Evolutionary conservation across 2,329 filamentous ascomycete genomes (phyloP), one percentile per base, ranked within the genome.

Genomic region (Magnaporthales sp.): DNA sequence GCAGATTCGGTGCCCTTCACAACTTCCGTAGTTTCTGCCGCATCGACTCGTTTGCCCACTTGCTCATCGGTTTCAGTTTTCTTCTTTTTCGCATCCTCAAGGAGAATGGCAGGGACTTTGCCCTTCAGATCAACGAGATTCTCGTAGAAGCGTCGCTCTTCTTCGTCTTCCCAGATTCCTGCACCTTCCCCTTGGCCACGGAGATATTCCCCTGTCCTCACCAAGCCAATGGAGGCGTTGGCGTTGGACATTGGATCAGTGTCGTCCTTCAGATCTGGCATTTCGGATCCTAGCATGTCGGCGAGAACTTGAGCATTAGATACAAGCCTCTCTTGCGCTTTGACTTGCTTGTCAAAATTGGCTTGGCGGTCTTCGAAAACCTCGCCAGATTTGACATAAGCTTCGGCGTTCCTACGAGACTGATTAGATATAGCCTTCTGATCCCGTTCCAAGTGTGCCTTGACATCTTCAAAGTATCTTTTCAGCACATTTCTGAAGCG

Each of bases 111-210:
- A 0, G 95, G 96, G 2, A 99, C 95, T 72, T 97, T 96, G 71
- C 96, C 95, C 75, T 96, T 97, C 19, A 99, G 81, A 74, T 99
- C 95, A 13, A 96, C 91, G 11, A 99, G 78, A 70, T 97, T 98
- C 80, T 99, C 95, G 78, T 99, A 99, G 76, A 99, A 99, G 68
- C 95, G 91, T 68, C 95, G 89, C 78, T 99, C 94, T 66, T 99
- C 95, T 74, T 99, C 95, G 72, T 99, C 95, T 79, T 97, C 93
- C 95, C 95, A 99, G 69, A 99, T 98, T 0, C 95, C 95, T 27
- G 93, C 86, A 24, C 93, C 93, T 68, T 98, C 94, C 26, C 89
- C 90, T 75, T 96, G 91, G 13, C 93, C 93, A 51, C 92, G 90
- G 54, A 98, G 82, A 73, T 97, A 98, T 72, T 98, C 94, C 0